Evolutionary conservation across 1,284 basidiomycete species (phyloP).

Genomic region (Thelephora terrestris): DNA sequence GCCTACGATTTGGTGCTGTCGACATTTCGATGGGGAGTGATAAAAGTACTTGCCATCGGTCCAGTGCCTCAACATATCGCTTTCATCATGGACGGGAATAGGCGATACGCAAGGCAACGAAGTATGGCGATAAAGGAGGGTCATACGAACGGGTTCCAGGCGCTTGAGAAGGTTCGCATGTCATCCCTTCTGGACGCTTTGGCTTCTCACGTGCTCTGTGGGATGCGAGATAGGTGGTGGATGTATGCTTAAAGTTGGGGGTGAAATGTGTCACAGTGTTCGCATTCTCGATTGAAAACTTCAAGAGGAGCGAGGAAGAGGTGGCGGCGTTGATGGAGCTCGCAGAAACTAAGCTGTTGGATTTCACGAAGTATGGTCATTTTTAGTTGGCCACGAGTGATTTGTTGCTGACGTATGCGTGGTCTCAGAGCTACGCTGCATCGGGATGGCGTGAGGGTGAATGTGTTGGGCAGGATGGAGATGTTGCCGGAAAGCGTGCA

Average conservation of each 20-base stretch:
- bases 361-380: conserved; percentile 79
- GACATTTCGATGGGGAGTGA: conserved; percentile 34
- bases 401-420: neutral
- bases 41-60: conserved; percentile 63
- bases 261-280: conserved; percentile 87
- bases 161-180: conserved; percentile 63
- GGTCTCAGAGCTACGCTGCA: conserved; percentile 61
- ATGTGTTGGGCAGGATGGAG: conserved; percentile 70
- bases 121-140: conserved; percentile 64
- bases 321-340: conserved; percentile 84
- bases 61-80: conserved; percentile 89
- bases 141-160: conserved; percentile 80
- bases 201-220: neutral
- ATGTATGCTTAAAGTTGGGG: conserved; percentile 69
- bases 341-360: conserved; percentile 72
- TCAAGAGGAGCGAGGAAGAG: conserved; percentile 81
- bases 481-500: conserved; percentile 76
- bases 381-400: neutral
- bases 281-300: conserved; percentile 97
- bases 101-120: conserved; percentile 76
- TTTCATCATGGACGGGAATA: conserved; percentile 98
- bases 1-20: conserved; percentile 9
- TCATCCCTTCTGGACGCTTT: neutral
- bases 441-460: conserved; percentile 75
- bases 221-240: conserved; percentile 49